Evolutionary conservation across 768 basidiomycete genomes (phyloP).

Genomic region (Termitomyces heimii): DNA sequence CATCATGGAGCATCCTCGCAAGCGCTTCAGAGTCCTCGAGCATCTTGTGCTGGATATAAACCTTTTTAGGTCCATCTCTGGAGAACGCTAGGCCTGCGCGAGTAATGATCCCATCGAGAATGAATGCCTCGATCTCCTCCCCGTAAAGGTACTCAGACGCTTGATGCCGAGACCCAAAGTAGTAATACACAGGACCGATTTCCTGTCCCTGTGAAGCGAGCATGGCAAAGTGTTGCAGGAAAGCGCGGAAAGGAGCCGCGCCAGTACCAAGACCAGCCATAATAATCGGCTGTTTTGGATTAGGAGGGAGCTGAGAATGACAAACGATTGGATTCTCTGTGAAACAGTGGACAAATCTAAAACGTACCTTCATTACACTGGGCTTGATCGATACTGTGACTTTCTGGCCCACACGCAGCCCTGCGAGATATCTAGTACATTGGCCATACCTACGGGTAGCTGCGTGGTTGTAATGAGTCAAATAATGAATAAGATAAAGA

Average conservation of each 20-base stretch:
- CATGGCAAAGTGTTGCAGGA: slow-evolving; percentile 92
- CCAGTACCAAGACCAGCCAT: slow-evolving; percentile 99
- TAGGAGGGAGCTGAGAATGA: slow-evolving; percentile 64
- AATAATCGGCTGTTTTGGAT: slow-evolving; percentile 84
- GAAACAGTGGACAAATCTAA: background rate
- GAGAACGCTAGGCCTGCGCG: slow-evolving; percentile 95
- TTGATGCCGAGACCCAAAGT: slow-evolving; percentile 96
- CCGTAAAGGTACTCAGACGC: slow-evolving; percentile 96
- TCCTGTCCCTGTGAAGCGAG: slow-evolving; percentile 69
- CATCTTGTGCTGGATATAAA: slow-evolving; percentile 99
- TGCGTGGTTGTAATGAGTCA: slow-evolving; percentile 20
- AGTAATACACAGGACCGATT: slow-evolving; percentile 93
- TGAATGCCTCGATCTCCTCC: slow-evolving; percentile 92
- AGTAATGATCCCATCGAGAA: slow-evolving; percentile 78
- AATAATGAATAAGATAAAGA: background rate
- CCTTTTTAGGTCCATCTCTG: slow-evolving; percentile 85
- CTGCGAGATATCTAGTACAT: slow-evolving; percentile 92
- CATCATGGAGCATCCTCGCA: slow-evolving; percentile 65
- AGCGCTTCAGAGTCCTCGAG: slow-evolving; percentile 78
- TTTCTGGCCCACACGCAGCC: slow-evolving; percentile 78
- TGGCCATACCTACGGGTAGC: slow-evolving; percentile 83
- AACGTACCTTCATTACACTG: slow-evolving; percentile 93
- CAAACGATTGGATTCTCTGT: background rate
- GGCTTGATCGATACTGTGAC: slow-evolving; percentile 98
- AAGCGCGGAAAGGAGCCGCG: slow-evolving; percentile 98